Evolutionary conservation across 768 basidiomycete genomes (phyloP), one percentile per base, ranked within the genome.

Genomic region (Trametes gibbosa): DNA sequence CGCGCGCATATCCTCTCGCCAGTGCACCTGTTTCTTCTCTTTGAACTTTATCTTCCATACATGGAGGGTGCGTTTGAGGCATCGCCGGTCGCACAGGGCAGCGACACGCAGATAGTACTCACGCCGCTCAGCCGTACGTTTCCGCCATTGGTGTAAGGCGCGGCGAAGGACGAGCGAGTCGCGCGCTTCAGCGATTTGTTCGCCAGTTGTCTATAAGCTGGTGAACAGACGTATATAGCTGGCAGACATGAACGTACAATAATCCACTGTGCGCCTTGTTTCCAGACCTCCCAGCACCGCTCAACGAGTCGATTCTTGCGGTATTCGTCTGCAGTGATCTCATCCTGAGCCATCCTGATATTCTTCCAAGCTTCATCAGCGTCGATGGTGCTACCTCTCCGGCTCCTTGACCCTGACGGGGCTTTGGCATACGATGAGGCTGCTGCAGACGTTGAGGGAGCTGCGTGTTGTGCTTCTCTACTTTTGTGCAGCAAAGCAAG

Each of bases 301-400:
- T 86, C 84, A 25, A 90, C 51, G 56, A 93, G 73, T 51, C 77
- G 79, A 51, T 85, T 82, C 29, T 82, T 75, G 43, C 86, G 77
- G 70, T 86, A 92, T 55, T 76, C 76, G 69, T 86, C 89, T 19
- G 92, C 92, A 27, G 84, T 81, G 64, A 80, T 76, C 67, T 92
- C 86, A 63, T 90, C 84, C 65, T 83, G 82, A 46, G 82, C 79
- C 77, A 87, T 82, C 67, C 81, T 79, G 34, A 91, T 84, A 62
- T 85, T 89, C 63, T 85, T 84, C 89, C 90, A 93, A 0, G 86
- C 86, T 57, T 89, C 86, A 54, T 87, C 83, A 67, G 87, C 83
- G 65, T 88, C 84, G 19, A 84, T 71, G n/a, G 77, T 74, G 63
- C 76, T 82, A 13, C 76, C 79, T 63, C 73, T 79, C 25, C 78